phyloP scores from a whole-genome alignment of 371 early-diverging fungal species.

The Circinella minor region DNA sequence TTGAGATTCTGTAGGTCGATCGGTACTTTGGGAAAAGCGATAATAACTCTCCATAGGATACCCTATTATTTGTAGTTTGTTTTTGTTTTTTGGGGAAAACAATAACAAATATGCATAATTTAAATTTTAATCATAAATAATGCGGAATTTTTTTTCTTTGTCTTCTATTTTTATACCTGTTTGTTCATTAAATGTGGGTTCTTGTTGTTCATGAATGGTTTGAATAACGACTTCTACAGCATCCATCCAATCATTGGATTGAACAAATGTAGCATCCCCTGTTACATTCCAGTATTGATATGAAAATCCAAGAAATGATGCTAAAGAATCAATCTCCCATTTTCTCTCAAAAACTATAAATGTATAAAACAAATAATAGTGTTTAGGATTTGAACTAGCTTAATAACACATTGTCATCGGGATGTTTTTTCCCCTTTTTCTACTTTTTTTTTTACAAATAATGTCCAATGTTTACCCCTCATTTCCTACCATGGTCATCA shows the following conservation, averaged over 20 bases:
- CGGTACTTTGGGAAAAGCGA: slow-evolving; percentile 33
- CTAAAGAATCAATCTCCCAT: slow-evolving; percentile 62
- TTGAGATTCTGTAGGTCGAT: slow-evolving; percentile 63
- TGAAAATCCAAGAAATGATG: slow-evolving; percentile 56
- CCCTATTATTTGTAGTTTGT: slow-evolving; percentile 13
- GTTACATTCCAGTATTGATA: slow-evolving; percentile 49
- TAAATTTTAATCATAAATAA: too few relatives aligned
- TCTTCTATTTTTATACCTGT: slow-evolving; percentile 26
- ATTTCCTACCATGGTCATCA: not conserved
- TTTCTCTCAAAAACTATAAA: slow-evolving; percentile 45
- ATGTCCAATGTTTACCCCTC: not conserved
- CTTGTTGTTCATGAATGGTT: slow-evolving; percentile 39
- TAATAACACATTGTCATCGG: not conserved
- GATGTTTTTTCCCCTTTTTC: not conserved
- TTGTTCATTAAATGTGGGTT: slow-evolving; percentile 41
- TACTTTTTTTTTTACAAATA: not conserved
- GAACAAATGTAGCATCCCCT: slow-evolving; percentile 40
- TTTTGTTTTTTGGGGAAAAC: too few relatives aligned
- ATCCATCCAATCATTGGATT: slow-evolving; percentile 38
- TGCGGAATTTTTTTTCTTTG: not conserved
- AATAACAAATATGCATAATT: too few relatives aligned
- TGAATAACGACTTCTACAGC: slow-evolving; percentile 38
- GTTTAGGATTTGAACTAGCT: not conserved
- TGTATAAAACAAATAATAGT: not conserved
- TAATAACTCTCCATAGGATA: slow-evolving; percentile 28